A percentile compares a stretch with the other conserved stretches of the same genome.
phyloP scores from a whole-genome alignment of 2,329 filamentous ascomycete genomes.

The Fonsecaea pugnacius region DNA sequence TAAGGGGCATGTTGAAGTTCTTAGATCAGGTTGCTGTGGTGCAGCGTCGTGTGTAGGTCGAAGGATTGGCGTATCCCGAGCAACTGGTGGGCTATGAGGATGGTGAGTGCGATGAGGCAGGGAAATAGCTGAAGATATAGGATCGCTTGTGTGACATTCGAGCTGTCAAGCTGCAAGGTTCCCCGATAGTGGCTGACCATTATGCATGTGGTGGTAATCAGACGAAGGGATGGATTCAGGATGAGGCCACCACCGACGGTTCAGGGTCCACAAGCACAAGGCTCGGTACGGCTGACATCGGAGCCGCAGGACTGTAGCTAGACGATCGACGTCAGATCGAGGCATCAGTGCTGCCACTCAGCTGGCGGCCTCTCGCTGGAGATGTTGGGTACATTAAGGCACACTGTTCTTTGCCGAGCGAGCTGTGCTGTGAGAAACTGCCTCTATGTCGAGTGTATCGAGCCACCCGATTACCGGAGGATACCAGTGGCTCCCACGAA shows the following conservation, averaged over 20 bases:
- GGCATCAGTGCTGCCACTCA: background rate
- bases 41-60: background rate
- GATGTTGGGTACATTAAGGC: background rate
- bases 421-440: background rate
- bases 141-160: background rate
- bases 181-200: background rate
- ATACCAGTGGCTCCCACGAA: background rate
- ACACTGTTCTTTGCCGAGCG: background rate
- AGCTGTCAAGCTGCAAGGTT: no score
- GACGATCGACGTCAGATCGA: background rate
- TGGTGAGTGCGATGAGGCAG: background rate
- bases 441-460: background rate
- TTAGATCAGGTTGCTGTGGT: background rate
- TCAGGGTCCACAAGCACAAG: background rate
- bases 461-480: background rate
- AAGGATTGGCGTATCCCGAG: background rate
- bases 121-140: background rate
- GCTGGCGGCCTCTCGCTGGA: background rate
- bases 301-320: background rate
- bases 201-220: background rate
- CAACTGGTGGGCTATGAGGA: background rate
- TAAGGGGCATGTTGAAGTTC: constrained; percentile 54
- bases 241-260: background rate
- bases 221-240: background rate
- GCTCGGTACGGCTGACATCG: constrained; percentile 2